A percentile compares a stretch with the other conserved stretches of the same genome.
Conservation (phyloP, 352 stramenopile species). For the Halophytophthora polymorphica region DNA sequence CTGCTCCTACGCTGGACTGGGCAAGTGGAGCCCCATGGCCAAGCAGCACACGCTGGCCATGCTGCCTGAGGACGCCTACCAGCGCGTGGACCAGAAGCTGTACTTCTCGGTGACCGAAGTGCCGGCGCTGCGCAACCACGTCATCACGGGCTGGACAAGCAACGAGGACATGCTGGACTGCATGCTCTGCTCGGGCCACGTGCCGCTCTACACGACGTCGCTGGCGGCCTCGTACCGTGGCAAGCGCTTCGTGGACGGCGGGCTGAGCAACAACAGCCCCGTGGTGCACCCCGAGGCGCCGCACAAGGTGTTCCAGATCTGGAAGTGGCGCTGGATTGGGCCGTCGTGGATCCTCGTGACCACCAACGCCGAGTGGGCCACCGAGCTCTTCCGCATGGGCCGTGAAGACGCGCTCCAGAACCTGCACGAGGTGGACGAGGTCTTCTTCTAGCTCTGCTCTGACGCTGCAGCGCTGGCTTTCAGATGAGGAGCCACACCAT, state of each 20-base stretch:
- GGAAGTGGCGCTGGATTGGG: constrained; percentile 78
- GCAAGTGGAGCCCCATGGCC: constrained; percentile 80
- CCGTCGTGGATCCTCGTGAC: constrained; percentile 77
- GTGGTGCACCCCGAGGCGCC: constrained; percentile 48
- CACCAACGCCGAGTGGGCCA: constrained; percentile 70
- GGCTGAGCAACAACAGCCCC: constrained; percentile 69
- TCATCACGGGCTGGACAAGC: constrained; percentile 64
- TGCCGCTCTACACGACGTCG: constrained; percentile 72
- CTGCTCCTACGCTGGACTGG: constrained; percentile 53
- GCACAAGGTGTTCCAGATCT: constrained; percentile 82
- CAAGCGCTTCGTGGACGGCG: constrained; percentile 72
- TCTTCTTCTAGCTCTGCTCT: constrained; percentile 39
- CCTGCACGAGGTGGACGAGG: constrained; percentile 62
- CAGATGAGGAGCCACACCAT: not conserved
- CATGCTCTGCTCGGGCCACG: constrained; percentile 73
- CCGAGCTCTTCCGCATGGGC: constrained; percentile 73
- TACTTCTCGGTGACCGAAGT: constrained; percentile 81
- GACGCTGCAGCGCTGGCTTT: not conserved
- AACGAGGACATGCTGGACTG: constrained; percentile 84
- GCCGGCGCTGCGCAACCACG: constrained; percentile 60
- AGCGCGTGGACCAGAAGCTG: constrained; percentile 54
- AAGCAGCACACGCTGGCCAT: constrained; percentile 60
- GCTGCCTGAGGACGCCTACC: constrained; percentile 64
- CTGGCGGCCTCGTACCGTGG: constrained; percentile 60
- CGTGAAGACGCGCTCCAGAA: constrained; percentile 67